These are phyloP conservation scores for Exsudoporus frostii DNA, from an alignment of 768 basidiomycete genomes.

Conservation along the genomic window DNA sequence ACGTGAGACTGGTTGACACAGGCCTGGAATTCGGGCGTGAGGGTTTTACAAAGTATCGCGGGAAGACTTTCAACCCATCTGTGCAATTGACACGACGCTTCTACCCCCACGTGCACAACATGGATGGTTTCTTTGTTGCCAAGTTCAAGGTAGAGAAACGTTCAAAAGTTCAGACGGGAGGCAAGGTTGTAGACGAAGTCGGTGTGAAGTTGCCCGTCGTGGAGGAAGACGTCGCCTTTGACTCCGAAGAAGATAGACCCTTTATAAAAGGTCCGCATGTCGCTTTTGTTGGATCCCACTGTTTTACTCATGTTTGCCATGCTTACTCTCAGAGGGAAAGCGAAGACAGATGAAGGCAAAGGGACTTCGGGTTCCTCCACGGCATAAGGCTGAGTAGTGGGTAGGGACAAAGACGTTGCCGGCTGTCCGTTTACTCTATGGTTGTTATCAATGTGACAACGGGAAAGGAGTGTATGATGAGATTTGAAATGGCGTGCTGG, in stretches of 20 bases:
- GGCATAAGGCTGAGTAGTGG: slow-evolving; percentile 36
- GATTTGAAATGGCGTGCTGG: not conserved
- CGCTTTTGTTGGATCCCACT: not conserved
- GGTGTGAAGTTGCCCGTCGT: slow-evolving; percentile 26
- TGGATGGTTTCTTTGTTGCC: slow-evolving; percentile 99
- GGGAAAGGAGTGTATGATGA: slow-evolving; percentile 7
- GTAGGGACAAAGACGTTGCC: slow-evolving; percentile 19
- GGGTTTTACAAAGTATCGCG: slow-evolving; percentile 87
- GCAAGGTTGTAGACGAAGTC: slow-evolving; percentile 22
- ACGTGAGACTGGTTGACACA: slow-evolving; percentile 88
- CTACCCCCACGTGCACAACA: slow-evolving; percentile 98
- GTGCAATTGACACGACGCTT: slow-evolving; percentile 82
- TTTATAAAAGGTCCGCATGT: slow-evolving; percentile 72
- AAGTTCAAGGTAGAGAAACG: slow-evolving; percentile 95
- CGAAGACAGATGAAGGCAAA: slow-evolving; percentile 74
- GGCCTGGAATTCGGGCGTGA: slow-evolving; percentile 91
- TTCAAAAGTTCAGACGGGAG: slow-evolving; percentile 42
- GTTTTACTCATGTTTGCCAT: slow-evolving; percentile 6
- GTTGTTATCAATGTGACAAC: not conserved
- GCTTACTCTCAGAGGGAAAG: slow-evolving; percentile 53
- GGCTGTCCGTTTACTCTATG: not conserved
- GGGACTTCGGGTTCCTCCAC: slow-evolving; percentile 64
- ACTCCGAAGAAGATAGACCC: slow-evolving; percentile 71
- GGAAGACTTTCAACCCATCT: slow-evolving; percentile 82
- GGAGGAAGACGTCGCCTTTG: slow-evolving; percentile 50